Evolutionary conservation across 2,329 filamentous ascomycete species (phyloP), one percentile per base, ranked within the genome.

Genomic region (Colletotrichum zoysiae): DNA sequence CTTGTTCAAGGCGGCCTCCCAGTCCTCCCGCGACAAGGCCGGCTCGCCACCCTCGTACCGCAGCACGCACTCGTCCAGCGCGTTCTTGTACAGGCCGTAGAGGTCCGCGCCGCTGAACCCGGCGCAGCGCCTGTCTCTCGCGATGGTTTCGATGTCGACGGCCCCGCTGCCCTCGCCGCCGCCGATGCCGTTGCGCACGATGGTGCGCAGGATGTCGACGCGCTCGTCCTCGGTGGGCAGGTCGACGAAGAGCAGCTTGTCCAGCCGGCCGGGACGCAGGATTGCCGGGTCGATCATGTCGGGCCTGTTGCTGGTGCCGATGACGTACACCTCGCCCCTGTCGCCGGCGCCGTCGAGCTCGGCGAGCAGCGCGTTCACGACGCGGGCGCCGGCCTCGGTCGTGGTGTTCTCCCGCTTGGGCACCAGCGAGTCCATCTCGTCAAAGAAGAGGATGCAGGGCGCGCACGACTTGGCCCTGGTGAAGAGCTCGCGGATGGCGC

Each of bases 201-300:
- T 84, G 40, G 95, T 94, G 67, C 87, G 87, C 30, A 99, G 85
- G 73, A 99, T 99, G 68, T 97, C 94, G 0, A 93, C 93, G 18
- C 96, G 88, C 79, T 97, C 95, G 9, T 91, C 86, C 0, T 91
- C 85, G 35, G 90, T 91, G 0, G 96, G 96, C 0, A 98, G 84
- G 77, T 96, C 95, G 50, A 99, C 92, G 76, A 95, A 98, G 35
- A 98, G 87, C n/a, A 92, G 89, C 0, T 92, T 95, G 74, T 95
- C 95, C 1, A 99, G 87, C 35, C 96, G 91, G 0, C 96, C 96
- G 0, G 96, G 95, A 1, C 96, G 92, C 14, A 98, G 88, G 90
- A 99, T 97, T 1, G 96, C 96, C 1, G 94, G 91, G 79, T 99
- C 96, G 76, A 99, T 98, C 84, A 97, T 97, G 78, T 98, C 95